Percentiles rank a stretch among this genome's conserved stretches.
Conservation (phyloP, 768 basidiomycete genomes). For the Serendipita vermifera region DNA sequence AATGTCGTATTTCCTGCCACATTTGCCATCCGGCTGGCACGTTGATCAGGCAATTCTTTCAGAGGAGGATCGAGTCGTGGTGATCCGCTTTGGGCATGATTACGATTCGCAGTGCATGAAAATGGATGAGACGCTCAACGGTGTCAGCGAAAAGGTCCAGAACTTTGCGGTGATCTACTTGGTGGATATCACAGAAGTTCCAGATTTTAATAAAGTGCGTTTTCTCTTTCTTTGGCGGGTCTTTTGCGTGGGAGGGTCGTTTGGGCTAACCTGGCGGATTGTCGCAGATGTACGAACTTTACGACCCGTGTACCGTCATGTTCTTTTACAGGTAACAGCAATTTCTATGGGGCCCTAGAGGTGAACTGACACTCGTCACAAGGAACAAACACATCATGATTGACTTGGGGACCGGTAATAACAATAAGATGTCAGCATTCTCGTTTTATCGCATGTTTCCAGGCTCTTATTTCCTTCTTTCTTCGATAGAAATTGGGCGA, state of each 20-base stretch:
- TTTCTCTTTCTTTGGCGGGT: not conserved
- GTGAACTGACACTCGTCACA: too few relatives aligned
- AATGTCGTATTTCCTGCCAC: conserved; percentile 86
- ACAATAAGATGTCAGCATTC: conserved; percentile 85
- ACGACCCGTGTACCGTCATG: conserved; percentile 95
- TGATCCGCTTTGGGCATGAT: conserved; percentile 89
- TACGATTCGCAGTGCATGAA: conserved; percentile 94
- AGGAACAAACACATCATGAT: conserved; percentile 99
- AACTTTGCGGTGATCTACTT: conserved; percentile 97
- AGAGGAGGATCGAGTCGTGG: conserved; percentile 91
- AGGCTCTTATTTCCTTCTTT: not conserved
- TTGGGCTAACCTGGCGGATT: not conserved
- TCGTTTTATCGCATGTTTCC: not conserved
- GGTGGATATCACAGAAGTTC: conserved; percentile 89
- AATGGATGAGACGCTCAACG: conserved; percentile 94
- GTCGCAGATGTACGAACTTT: conserved; percentile 91
- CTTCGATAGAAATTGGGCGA: conserved; percentile 80
- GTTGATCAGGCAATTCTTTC: conserved; percentile 98
- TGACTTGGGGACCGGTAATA: conserved; percentile 98
- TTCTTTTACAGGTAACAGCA: conserved; percentile 82
- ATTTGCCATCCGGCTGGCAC: conserved; percentile 90
- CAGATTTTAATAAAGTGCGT: conserved; percentile 93
- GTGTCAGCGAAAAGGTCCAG: conserved; percentile 89
- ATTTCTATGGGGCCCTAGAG: conserved; percentile 13
- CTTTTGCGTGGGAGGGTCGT: not conserved